Percentiles rank a stretch among this genome's conserved stretches.
phyloP scores from a whole-genome alignment of 352 stramenopile species.

The Globisporangium middletonii region DNA sequence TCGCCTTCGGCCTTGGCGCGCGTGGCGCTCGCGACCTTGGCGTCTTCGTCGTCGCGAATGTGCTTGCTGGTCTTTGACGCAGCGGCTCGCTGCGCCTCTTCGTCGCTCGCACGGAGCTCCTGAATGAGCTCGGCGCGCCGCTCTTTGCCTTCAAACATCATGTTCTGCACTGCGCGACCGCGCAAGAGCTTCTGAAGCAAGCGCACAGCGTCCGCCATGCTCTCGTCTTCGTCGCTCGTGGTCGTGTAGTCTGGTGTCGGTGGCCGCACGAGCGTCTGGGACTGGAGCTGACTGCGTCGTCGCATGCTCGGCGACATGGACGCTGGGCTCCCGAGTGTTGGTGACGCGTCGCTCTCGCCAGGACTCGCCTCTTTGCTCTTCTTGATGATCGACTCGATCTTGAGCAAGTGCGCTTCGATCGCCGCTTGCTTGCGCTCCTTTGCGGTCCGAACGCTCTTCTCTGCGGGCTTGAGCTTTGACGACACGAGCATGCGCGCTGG shows the following conservation, averaged over 20 bases:
- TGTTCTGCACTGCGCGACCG: slow-evolving; percentile 89
- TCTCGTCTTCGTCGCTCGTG: slow-evolving; percentile 36
- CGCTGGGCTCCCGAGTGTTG: neutral
- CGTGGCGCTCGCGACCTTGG: slow-evolving; percentile 35
- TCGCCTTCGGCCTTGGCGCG: slow-evolving; percentile 79
- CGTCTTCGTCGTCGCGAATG: slow-evolving; percentile 26
- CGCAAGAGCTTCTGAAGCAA: slow-evolving; percentile 87
- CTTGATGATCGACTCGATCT: slow-evolving; percentile 85
- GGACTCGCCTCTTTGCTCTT: slow-evolving; percentile 36
- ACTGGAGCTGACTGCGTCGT: slow-evolving; percentile 31
- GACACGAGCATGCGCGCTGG: slow-evolving; percentile 45
- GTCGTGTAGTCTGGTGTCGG: slow-evolving; percentile 70
- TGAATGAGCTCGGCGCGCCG: slow-evolving; percentile 82
- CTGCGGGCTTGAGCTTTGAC: slow-evolving; percentile 37
- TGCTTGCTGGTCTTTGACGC: slow-evolving; percentile 9
- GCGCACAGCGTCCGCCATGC: slow-evolving; percentile 53
- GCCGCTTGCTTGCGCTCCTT: slow-evolving; percentile 74
- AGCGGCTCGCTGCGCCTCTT: slow-evolving; percentile 16
- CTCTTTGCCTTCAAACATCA: slow-evolving; percentile 91
- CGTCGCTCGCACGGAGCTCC: slow-evolving; percentile 81
- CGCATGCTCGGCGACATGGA: slow-evolving; percentile 14
- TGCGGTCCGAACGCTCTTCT: slow-evolving; percentile 52
- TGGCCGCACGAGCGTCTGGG: slow-evolving; percentile 54
- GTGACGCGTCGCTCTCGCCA: neutral
- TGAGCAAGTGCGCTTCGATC: slow-evolving; percentile 76